Percentiles rank a stretch among this genome's conserved stretches.
phyloP scores from a whole-genome alignment of 257 asterid genomes.

The Marsdenia floribunda region DNA sequence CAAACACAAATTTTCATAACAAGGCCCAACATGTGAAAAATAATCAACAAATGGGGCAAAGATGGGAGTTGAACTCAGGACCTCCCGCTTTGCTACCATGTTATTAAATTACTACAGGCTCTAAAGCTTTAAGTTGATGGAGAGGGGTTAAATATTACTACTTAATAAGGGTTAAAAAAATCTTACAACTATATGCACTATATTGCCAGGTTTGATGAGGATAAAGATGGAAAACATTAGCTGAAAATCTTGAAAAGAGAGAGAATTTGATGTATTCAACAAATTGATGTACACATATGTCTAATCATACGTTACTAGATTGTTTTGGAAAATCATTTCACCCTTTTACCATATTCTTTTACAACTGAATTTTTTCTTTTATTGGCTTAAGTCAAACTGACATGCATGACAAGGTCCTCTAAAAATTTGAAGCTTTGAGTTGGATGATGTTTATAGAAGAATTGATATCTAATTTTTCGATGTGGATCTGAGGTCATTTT shows the following conservation, averaged over 20 bases:
- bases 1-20: no score
- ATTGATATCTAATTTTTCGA: not conserved
- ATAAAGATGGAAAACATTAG: not conserved
- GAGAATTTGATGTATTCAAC: not conserved
- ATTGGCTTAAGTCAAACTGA: not conserved
- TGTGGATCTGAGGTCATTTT: not conserved
- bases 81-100: no score
- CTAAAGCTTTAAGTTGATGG: not conserved
- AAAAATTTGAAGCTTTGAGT: not conserved
- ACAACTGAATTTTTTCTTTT: not conserved
- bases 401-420: not conserved
- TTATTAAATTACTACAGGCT: no score
- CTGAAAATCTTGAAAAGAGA: no score
- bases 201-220: not conserved
- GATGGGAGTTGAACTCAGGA: no score
- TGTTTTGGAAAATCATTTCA: not conserved
- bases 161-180: no score
- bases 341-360: not conserved
- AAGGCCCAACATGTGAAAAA: no score
- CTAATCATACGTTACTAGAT: not conserved
- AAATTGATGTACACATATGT: no score
- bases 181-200: not conserved
- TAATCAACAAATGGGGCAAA: no score
- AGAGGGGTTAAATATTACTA: no score
- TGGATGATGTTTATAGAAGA: not conserved